Evolutionary conservation across 352 stramenopile genomes (phyloP).

Genomic region (Globisporangium apiculatum): DNA sequence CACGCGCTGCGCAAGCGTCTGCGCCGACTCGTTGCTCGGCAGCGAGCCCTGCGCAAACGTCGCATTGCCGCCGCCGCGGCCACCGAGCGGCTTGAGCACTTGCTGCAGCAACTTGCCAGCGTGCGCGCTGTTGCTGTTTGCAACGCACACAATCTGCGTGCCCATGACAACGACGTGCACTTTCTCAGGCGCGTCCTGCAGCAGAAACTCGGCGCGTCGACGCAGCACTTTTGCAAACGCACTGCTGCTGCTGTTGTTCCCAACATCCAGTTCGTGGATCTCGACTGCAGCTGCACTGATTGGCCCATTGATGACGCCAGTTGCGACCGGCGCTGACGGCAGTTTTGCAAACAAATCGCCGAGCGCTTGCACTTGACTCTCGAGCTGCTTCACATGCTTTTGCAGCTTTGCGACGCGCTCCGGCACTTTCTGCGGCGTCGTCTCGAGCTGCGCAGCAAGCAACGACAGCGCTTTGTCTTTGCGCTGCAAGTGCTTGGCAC

Average conservation of each 20-base stretch:
- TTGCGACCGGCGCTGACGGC: constrained; percentile 26
- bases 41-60: constrained; percentile 59
- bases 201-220: constrained; percentile 53
- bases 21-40: constrained; percentile 4
- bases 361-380: constrained; percentile 42
- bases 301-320: constrained; percentile 16
- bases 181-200: constrained; percentile 17
- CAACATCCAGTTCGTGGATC: constrained; percentile 17
- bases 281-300: constrained; percentile 19
- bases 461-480: constrained; percentile 42
- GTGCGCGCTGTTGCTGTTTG: constrained; percentile 21
- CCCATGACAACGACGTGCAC: constrained; percentile 48
- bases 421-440: constrained; percentile 46
- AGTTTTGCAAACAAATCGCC: constrained; percentile 38
- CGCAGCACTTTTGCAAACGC: constrained; percentile 52
- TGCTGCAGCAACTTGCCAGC: constrained; percentile 53
- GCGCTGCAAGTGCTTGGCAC: constrained; percentile 45
- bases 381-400: constrained; percentile 61
- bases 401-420: constrained; percentile 66
- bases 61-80: constrained; percentile 49
- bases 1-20: constrained; percentile 20
- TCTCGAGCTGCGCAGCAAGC: constrained; percentile 51
- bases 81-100: constrained; percentile 40
- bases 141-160: constrained; percentile 42
- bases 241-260: constrained; percentile 6